Conservation (phyloP, 176 grass and related monocot species). For the Poa pratensis region DNA sequence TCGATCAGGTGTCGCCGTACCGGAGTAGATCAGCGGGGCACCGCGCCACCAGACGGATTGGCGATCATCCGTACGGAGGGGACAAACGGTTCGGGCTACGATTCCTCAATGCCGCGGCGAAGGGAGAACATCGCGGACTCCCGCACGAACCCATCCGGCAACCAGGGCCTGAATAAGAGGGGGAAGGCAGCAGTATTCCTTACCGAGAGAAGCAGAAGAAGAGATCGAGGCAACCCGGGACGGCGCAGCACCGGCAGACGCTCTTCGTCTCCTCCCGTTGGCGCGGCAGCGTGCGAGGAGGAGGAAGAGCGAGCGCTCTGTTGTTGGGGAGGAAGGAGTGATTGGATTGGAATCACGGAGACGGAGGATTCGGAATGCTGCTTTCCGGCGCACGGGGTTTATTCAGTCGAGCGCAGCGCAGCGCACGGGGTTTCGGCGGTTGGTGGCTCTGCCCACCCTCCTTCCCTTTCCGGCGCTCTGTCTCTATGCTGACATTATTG, state of each 20-base stretch:
- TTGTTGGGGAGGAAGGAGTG: background rate
- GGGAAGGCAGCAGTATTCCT: background rate
- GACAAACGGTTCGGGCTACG: background rate
- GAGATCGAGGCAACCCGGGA: background rate
- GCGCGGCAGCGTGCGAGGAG: background rate
- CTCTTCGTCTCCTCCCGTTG: background rate
- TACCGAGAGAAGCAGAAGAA: background rate
- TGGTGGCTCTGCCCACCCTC: background rate
- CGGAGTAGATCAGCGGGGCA: background rate
- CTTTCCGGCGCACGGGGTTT: background rate
- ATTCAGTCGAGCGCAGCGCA: background rate
- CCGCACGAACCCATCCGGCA: background rate
- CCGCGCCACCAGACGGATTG: background rate
- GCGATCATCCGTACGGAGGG: background rate
- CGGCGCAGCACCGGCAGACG: background rate
- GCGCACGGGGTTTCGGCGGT: background rate
- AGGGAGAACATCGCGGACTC: background rate
- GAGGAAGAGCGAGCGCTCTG: background rate
- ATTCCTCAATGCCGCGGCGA: constrained; percentile 9
- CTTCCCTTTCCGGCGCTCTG: background rate
- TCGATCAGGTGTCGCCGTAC: background rate
- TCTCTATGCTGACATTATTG: background rate
- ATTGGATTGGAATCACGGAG: background rate
- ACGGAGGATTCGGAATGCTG: background rate
- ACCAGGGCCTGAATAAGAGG: background rate